Evolutionary conservation across 805 yeast genomes (phyloP), one percentile per base, ranked within the genome.

Genomic region (Henningerozyma blattae): DNA sequence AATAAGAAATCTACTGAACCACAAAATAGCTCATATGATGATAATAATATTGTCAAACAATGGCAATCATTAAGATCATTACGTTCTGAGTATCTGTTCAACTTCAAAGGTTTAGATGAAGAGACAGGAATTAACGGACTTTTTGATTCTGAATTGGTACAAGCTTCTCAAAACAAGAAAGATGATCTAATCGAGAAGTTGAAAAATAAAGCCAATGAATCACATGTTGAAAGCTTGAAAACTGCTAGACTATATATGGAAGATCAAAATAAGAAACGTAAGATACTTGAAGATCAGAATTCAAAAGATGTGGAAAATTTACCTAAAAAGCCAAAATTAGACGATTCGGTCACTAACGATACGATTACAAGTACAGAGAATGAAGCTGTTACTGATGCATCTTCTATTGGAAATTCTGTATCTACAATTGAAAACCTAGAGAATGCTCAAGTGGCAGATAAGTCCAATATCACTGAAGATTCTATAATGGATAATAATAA

Each of bases 51-150:
- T 7, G 52, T 54, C 1, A 46, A 41, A 32, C 56, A 52, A 16
- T 68, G 75, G 75, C 62, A 64, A 34, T 61, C 60, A 1, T 40
- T 68, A 28, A 57, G 74, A 34, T 46, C 59, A 4, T 54, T 67
- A 3, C 48, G 72, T 38, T 51, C 52, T 4, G 51, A 52, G 6
- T 44, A 51, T 22, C 40, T 70, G 43, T 55, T 56, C 34, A 52
- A 61, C 18, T 61, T 67, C 29, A 51, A 44, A 18, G 50, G 55
- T 12, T 61, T 61, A 12, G 53, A 56, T 34, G 63, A 54, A 28
- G 37, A 40, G 0, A 43, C 47, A 6, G 70, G 70, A 10, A 36
- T 62, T 9, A 47, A 47, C 4, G 70, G 70, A 2, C 39, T 66
- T n/a, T 64, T 58, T 39, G 54, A 61, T 36, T 35, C 41, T 1